Conservation (phyloP, 305 asterid genomes). For the Fraxinus xanthoxyloides region DNA sequence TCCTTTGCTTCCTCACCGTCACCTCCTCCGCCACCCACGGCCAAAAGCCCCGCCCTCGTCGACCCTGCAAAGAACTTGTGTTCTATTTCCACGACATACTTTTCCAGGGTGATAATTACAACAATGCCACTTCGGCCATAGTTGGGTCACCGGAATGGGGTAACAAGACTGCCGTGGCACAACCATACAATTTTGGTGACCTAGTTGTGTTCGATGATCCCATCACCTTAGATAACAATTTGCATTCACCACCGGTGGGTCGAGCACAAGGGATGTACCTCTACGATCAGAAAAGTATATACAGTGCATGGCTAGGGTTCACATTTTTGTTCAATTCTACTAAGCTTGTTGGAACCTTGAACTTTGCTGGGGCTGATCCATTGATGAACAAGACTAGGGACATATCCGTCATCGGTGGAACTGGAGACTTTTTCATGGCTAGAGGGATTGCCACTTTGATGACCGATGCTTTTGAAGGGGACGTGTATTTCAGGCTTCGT, state of each 20-base stretch:
- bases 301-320: conserved; percentile 58
- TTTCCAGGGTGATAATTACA: conserved; percentile 47
- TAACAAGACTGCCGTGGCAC: conserved; percentile 45
- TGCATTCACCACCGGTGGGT: conserved; percentile 57
- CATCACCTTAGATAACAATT: conserved; percentile 56
- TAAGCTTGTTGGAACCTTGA: conserved; percentile 44
- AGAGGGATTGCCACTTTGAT: conserved; percentile 64
- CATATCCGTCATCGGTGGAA: conserved; percentile 74
- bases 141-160: conserved; percentile 59
- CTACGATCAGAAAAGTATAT: conserved; percentile 43
- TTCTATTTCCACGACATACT: conserved; percentile 68
- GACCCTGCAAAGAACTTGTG: conserved; percentile 44
- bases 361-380: conserved; percentile 70
- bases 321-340: conserved; percentile 59
- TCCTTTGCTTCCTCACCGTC: conserved; percentile 27
- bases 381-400: conserved; percentile 71
- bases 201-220: conserved; percentile 70
- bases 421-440: conserved; percentile 80
- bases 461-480: conserved; percentile 65
- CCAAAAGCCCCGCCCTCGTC: conserved; percentile 5
- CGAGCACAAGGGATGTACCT: conserved; percentile 67
- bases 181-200: conserved; percentile 47
- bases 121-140: conserved; percentile 60
- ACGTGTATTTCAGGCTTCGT: conserved; percentile 67
- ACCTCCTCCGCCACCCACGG: conserved; percentile 14